Evolutionary conservation across 495 filamentous ascomycete species (phyloP), one percentile per base, ranked within the genome.

Genomic region (Amphirosellinia nigrospora): DNA sequence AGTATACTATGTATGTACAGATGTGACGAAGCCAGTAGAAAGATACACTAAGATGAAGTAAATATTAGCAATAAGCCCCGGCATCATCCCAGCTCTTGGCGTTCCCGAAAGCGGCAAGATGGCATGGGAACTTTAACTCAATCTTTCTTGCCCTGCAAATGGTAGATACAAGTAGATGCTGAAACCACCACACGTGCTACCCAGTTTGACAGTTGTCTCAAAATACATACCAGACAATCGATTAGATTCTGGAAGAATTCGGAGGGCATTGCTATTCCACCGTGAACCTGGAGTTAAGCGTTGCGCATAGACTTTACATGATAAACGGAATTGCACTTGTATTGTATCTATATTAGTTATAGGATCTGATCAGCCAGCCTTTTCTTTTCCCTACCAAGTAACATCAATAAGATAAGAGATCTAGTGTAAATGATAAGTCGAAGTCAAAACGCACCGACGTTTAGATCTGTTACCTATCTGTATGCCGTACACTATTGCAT

Each of bases 151-250:
- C n/a, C 58, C 21, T 38, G 10, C 26, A 19, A 36, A 36, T 58
- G 16, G 4, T 34, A 4, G 11, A 15, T 16, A 21, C 23, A 30
- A 30, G 30, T 23, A 34, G 61, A 64, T 50, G 43, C 45, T 36
- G 60, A 63, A 63, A 50, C 61, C 41, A 45, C 28, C 19, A 43
- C 43, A 64, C 16, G 38, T 63, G 46, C 32, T 21, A 46, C 11
- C 63, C 26, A 53, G 46, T 65, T 53, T 65, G 46, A 39, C 63
- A 19, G 28, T 26, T 39, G 63, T 65, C 43, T 39, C 63, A 30
- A 53, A 19, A 26, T 15, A 11, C 6, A 39, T 39, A n/a, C 55
- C 55, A 58, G 9, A 8, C 11, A 10, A n/a, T 32, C n/a, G 30
- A 58, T 58, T 36, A 9, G 52, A 58, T 58, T 58, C 53, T 36